Conservation (phyloP, 73 alveolate genomes). For the Symbiodinium pilosum region DNA sequence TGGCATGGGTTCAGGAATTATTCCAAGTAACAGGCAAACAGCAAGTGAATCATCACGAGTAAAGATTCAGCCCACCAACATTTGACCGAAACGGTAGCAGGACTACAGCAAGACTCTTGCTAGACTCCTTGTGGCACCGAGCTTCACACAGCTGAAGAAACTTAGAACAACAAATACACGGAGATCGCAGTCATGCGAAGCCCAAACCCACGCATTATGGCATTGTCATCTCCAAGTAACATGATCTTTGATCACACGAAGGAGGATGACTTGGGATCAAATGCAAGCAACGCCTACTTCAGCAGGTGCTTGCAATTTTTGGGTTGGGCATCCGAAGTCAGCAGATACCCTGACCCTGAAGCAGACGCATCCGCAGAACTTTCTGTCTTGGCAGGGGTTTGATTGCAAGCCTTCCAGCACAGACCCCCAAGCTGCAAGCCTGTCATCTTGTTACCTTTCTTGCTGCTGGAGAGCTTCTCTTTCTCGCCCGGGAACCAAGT, state of each 20-base stretch:
- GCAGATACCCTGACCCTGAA: neutral
- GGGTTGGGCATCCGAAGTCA: neutral
- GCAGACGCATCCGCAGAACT: neutral
- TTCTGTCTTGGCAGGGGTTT: neutral
- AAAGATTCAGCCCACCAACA: no score
- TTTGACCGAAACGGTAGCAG: no score
- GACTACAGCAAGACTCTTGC: no score
- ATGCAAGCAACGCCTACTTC: neutral
- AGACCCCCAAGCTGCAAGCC: neutral
- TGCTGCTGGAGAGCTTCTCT: neutral
- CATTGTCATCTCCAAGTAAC: neutral
- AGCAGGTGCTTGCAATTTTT: neutral
- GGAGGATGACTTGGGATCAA: neutral
- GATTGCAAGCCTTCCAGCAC: neutral
- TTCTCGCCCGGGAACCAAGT: neutral
- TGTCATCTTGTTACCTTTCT: neutral
- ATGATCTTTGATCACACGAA: no score
- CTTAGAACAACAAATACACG: neutral
- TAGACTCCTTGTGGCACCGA: neutral
- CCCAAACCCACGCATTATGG: neutral
- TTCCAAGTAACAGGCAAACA: no score
- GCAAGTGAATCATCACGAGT: no score
- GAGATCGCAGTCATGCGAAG: neutral
- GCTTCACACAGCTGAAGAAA: neutral
- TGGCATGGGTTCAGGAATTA: no score